Percentiles rank a stretch among this genome's conserved stretches.
Conservation (phyloP, 2,329 filamentous ascomycete genomes). For the Aquanectria penicillioides region DNA sequence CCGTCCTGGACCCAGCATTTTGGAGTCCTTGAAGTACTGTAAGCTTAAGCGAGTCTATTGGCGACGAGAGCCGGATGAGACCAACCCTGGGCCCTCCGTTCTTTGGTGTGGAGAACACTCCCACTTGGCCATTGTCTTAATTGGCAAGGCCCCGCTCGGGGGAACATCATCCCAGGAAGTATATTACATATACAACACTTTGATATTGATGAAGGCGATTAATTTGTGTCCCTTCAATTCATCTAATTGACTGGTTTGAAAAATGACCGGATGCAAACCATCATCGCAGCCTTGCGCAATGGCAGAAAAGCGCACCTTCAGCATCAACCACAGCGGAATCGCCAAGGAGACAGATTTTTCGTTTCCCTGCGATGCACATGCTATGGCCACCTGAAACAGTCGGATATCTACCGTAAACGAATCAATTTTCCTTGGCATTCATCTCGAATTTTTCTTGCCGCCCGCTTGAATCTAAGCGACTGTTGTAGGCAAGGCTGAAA, state of each 20-base stretch:
- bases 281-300: too few species aligned
- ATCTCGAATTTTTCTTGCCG: constrained; percentile 20
- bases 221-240: too few species aligned
- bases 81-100: neutral
- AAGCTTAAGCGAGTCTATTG: constrained; percentile 16
- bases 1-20: neutral
- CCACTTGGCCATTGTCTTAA: neutral
- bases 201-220: too few species aligned
- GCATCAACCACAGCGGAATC: neutral
- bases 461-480: constrained; percentile 23
- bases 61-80: neutral
- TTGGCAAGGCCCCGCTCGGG: too few species aligned
- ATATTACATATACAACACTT: too few species aligned
- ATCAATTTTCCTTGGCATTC: constrained; percentile 9
- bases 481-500: constrained; percentile 16
- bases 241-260: too few species aligned
- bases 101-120: neutral
- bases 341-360: neutral
- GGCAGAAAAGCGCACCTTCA: too few species aligned
- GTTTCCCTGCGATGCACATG: neutral
- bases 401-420: constrained; percentile 10
- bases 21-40: neutral
- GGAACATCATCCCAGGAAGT: too few species aligned
- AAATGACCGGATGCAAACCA: too few species aligned
- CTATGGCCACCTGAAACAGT: constrained; percentile 20